phyloP scores from a whole-genome alignment of 805 yeast species.

The Ogataea zsoltii region DNA sequence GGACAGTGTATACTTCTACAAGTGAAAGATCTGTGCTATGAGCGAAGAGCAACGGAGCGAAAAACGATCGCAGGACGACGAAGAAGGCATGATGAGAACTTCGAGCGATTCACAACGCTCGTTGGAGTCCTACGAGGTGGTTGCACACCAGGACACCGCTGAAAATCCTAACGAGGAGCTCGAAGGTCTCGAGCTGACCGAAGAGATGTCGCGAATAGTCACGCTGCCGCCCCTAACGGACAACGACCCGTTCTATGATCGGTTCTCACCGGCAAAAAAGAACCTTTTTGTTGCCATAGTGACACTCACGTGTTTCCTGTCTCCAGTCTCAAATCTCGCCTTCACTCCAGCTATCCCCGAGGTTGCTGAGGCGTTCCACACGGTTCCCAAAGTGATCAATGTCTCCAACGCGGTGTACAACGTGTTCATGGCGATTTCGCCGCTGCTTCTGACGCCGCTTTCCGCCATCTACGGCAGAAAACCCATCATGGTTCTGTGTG shows the following conservation, averaged over 20 bases:
- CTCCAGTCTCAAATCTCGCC: conserved; percentile 47
- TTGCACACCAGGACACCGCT: conserved; percentile 1
- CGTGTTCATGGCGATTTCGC: conserved; percentile 53
- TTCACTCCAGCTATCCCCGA: conserved; percentile 54
- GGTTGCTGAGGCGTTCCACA: conserved; percentile 46
- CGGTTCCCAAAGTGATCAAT: conserved; percentile 48
- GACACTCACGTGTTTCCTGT: conserved; percentile 41
- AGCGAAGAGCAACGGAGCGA: too few relatives aligned
- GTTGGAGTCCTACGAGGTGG: conserved; percentile 2
- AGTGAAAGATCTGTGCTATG: too few relatives aligned
- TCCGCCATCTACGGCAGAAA: conserved; percentile 56
- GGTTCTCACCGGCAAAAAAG: conserved; percentile 30
- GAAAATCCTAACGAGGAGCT: conserved; percentile 3
- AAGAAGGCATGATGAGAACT: background rate
- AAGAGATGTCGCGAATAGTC: conserved; percentile 14
- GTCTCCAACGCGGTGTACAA: conserved; percentile 52
- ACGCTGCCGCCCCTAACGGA: conserved; percentile 25
- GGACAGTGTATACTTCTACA: too few relatives aligned
- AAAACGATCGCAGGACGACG: too few relatives aligned
- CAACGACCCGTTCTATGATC: conserved; percentile 30
- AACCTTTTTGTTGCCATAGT: conserved; percentile 35
- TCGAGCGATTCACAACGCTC: background rate
- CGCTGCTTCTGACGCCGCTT: conserved; percentile 50
- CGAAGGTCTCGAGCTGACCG: conserved; percentile 10
- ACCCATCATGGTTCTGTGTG: conserved; percentile 43